Evolutionary conservation across 2,329 filamentous ascomycete species (phyloP).

Genomic region (Colletotrichum eremochloae): DNA sequence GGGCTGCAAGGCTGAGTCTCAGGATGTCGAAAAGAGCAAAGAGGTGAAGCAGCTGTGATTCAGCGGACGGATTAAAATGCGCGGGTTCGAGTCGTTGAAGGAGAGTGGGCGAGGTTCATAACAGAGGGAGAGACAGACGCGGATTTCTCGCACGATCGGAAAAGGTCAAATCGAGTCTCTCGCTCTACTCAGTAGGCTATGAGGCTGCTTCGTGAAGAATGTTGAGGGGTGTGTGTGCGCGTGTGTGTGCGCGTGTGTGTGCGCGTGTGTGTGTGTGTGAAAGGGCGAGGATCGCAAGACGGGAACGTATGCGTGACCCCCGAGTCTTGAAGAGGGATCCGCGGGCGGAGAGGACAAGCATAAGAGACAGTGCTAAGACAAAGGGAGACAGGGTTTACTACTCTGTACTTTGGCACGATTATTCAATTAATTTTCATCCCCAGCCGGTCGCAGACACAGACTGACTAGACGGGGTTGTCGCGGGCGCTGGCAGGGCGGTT

Average conservation of each 20-base stretch:
- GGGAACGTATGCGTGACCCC: conserved; percentile 10
- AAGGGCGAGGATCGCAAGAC: conserved; percentile 12
- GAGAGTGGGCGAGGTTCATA: conserved; percentile 11
- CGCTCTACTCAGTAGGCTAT: conserved; percentile 20
- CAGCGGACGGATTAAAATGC: not conserved
- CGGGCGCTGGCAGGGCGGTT: conserved; percentile 26
- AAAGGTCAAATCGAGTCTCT: conserved; percentile 5
- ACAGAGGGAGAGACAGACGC: conserved; percentile 30
- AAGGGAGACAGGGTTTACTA: conserved; percentile 6
- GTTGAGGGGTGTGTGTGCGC: conserved; percentile 3
- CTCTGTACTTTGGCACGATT: not conserved
- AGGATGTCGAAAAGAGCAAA: conserved; percentile 34
- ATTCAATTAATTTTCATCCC: conserved; percentile 26
- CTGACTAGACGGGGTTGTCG: not conserved
- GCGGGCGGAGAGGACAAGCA: conserved; percentile 22
- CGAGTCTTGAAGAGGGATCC: conserved; percentile 39
- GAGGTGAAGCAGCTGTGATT: conserved; percentile 19
- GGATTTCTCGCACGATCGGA: conserved; percentile 19
- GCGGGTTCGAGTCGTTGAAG: conserved; percentile 18
- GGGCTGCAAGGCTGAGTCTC: conserved; percentile 39
- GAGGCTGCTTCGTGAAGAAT: conserved; percentile 38
- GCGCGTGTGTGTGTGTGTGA: not conserved
- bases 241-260: conserved; percentile 2
- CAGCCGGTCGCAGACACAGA: conserved; percentile 13
- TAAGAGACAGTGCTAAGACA: conserved; percentile 8